Conservation (phyloP, 2,329 filamentous ascomycete species). For the Nectriaceae sp. region DNA sequence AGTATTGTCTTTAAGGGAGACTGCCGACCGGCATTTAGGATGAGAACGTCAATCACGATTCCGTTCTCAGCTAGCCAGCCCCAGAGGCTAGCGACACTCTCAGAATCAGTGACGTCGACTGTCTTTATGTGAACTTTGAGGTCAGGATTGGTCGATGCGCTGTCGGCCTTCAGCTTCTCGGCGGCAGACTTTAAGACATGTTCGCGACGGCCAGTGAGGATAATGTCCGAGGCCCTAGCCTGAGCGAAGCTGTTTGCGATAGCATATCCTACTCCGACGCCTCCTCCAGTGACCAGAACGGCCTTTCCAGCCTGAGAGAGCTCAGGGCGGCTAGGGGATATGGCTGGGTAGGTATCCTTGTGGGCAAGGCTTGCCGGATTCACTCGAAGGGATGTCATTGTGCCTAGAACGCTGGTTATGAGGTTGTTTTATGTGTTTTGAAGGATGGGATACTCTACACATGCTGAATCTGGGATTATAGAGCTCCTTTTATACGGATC, state of each 20-base stretch:
- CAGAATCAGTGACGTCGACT: not conserved
- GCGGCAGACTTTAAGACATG: not conserved
- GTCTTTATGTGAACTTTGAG: not conserved
- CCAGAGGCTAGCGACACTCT: not conserved
- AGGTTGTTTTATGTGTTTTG: too few relatives aligned
- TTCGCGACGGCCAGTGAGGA: not conserved
- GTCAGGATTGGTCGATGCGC: too few relatives aligned
- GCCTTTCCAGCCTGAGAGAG: not conserved
- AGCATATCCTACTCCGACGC: not conserved
- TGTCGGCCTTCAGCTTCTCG: not conserved
- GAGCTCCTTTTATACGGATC: too few relatives aligned
- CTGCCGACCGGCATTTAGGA: not conserved
- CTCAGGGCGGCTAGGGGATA: not conserved
- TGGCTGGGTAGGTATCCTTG: not conserved
- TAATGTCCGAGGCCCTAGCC: not conserved
- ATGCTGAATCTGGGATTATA: too few relatives aligned
- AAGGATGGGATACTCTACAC: too few relatives aligned
- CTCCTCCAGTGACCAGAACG: not conserved
- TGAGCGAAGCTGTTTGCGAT: not conserved
- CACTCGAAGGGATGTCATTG: too few relatives aligned
- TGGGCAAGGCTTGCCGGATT: too few relatives aligned
- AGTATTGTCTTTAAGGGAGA: not conserved
- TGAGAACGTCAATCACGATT: not conserved
- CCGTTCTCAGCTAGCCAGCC: not conserved
- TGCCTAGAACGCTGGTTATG: too few relatives aligned